Evolutionary conservation across 2,329 filamentous ascomycete species (phyloP), one percentile per base, ranked within the genome.

Genomic region (Fusarium mexicanum): DNA sequence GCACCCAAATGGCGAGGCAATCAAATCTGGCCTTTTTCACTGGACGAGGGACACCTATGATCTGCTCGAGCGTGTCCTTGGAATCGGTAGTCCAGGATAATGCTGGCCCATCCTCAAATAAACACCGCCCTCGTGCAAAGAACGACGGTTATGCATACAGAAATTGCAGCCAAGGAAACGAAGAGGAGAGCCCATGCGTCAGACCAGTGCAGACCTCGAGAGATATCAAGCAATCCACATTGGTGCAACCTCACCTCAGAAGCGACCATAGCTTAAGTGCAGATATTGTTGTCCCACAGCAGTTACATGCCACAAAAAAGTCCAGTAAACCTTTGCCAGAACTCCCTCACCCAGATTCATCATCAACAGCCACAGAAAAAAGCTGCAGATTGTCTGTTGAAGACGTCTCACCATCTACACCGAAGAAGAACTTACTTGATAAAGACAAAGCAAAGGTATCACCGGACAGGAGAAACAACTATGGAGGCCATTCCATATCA

Each of bases 221-320:
- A 57, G 54, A 63, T 35, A 16, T 62, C 17, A 65, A 50, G 20
- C 61, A 62, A 14, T 61, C 62, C 6, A 35, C 31, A 38, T 29
- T 61, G 13, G 46, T 38, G 20, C 64, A 67, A 9, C 60, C 59
- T 31, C 61, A 20, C 13, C 73, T 54, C 6, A 76, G 44, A 53
- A 72, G 75, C 20, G 41, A 63, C 38, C 73, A 72, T 29, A 75
- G 73, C 41, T 53, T 76, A 11, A 75, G 69, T 47, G 59, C 53
- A 33, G 61, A 66, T 37, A 38, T 63, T 13, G 31, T 73, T 50
- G 61, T 50, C 9, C 58, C 64, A 24, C 66, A 73, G 17, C 50
- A 51, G 24, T 41, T 40, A 4, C 38, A 72, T 10, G 31, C 58
- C 18, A 53, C n/a, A 20, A 37, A 54, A 16, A 29, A 31, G 20